Percentiles rank a stretch among this genome's conserved stretches.
Conservation (phyloP, 1,284 basidiomycete species). For the Irpex sp. region DNA sequence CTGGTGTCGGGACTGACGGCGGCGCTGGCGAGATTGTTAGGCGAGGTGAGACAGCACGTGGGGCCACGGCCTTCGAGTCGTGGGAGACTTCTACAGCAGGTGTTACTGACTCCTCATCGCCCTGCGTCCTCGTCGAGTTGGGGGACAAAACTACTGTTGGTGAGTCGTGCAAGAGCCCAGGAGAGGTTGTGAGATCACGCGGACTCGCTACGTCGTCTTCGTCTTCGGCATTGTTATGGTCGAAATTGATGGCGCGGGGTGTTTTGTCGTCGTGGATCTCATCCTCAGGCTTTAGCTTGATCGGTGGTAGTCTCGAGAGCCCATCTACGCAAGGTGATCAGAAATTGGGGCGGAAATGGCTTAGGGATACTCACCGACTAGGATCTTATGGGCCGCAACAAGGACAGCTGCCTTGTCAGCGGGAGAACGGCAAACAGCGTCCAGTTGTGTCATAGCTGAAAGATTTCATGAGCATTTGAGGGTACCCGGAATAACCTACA, state of each 20-base stretch:
- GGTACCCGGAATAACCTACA: slow-evolving; percentile 7
- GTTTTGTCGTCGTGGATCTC: slow-evolving; percentile 34
- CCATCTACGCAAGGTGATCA: slow-evolving; percentile 42
- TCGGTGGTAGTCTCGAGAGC: slow-evolving; percentile 58
- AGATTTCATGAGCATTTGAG: neutral
- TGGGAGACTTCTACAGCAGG: neutral
- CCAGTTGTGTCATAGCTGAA: slow-evolving; percentile 66
- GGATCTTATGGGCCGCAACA: slow-evolving; percentile 76
- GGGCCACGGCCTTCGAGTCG: slow-evolving; percentile 5
- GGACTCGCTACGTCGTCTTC: slow-evolving; percentile 13
- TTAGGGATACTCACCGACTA: slow-evolving; percentile 54
- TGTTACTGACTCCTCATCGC: neutral
- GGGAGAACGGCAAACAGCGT: slow-evolving; percentile 58
- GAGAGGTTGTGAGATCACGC: neutral
- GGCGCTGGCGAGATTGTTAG: slow-evolving; percentile 26
- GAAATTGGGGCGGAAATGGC: no score
- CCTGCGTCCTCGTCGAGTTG: slow-evolving; percentile 4
- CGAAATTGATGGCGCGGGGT: slow-evolving; percentile 27
- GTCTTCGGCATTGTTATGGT: slow-evolving; percentile 15
- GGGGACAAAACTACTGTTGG: slow-evolving; percentile 15
- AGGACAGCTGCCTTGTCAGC: slow-evolving; percentile 76
- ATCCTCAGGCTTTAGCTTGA: slow-evolving; percentile 57
- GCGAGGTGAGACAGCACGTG: slow-evolving; percentile 16
- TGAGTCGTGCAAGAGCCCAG: slow-evolving; percentile 7
- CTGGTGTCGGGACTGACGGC: slow-evolving; percentile 33